Percentiles rank a stretch among this genome's conserved stretches.
These are phyloP conservation scores for Salix purpurea DNA, from an alignment of 345 rosid genomes.

Conservation along the genomic window DNA sequence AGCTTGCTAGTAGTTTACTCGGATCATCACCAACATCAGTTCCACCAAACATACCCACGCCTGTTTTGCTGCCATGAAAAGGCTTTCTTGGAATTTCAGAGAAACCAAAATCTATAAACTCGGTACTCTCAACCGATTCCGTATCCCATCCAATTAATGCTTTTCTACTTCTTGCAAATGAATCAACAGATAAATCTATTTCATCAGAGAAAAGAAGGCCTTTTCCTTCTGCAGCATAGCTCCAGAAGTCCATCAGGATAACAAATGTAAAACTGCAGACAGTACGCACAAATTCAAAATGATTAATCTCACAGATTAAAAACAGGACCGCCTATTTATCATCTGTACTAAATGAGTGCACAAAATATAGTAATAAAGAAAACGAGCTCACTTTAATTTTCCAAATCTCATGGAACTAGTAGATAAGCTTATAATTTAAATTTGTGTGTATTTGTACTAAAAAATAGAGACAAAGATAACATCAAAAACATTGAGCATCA, in stretches of 20 bases:
- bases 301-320: background rate
- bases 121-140: constrained; percentile 33
- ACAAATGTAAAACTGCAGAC: constrained; percentile 10
- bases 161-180: constrained; percentile 33
- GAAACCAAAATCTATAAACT: constrained; percentile 29
- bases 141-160: constrained; percentile 31
- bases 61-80: constrained; percentile 18
- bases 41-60: constrained; percentile 7
- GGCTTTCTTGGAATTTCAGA: constrained; percentile 34
- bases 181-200: constrained; percentile 38
- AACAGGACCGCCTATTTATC: background rate
- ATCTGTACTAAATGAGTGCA: background rate
- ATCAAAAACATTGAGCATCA: background rate
- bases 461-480: background rate
- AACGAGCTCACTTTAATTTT: background rate
- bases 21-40: constrained; percentile 30
- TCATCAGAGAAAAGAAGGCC: constrained; percentile 33
- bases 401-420: background rate
- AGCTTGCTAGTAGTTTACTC: constrained; percentile 14
- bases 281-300: background rate
- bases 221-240: constrained; percentile 38
- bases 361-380: background rate
- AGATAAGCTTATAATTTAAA: background rate
- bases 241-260: constrained; percentile 53
- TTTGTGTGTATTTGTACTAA: background rate